These are phyloP conservation scores for Coniochaeta sp. DNA, from an alignment of 2,329 filamentous ascomycete genomes.

Conservation along the genomic window DNA sequence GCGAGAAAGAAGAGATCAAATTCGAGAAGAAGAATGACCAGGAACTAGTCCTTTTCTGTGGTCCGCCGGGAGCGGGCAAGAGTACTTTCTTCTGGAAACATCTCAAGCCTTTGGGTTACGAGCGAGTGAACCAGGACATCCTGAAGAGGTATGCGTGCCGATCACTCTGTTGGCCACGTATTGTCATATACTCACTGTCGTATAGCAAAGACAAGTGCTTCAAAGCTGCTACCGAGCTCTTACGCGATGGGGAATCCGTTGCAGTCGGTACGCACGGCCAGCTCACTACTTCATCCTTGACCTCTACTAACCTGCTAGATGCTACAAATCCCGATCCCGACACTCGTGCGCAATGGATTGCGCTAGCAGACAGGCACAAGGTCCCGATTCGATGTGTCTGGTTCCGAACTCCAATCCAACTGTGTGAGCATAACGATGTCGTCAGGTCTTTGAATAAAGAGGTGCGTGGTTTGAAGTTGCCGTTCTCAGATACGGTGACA, in stretches of 20 bases:
- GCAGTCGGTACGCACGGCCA: slow-evolving; percentile 58
- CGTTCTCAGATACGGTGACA: background rate
- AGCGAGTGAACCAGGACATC: slow-evolving; percentile 82
- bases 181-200: slow-evolving; percentile 11
- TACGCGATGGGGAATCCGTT: slow-evolving; percentile 61
- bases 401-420: slow-evolving; percentile 63
- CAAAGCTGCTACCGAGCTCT: slow-evolving; percentile 59
- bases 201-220: slow-evolving; percentile 54
- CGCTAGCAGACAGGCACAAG: slow-evolving; percentile 60
- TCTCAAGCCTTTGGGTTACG: slow-evolving; percentile 71
- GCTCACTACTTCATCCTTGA: background rate
- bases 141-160: slow-evolving; percentile 59
- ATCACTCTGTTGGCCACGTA: slow-evolving; percentile 10
- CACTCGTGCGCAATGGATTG: slow-evolving; percentile 70
- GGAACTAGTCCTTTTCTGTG: slow-evolving; percentile 80
- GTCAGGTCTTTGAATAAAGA: slow-evolving; percentile 61
- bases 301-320: slow-evolving; percentile 43
- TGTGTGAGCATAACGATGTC: slow-evolving; percentile 81
- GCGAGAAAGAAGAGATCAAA: slow-evolving; percentile 24
- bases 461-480: slow-evolving; percentile 14
- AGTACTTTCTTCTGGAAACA: slow-evolving; percentile 81
- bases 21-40: slow-evolving; percentile 54
- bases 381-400: slow-evolving; percentile 79
- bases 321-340: slow-evolving; percentile 89
- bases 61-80: slow-evolving; percentile 84